A percentile compares a stretch with the other conserved stretches of the same genome.
Conservation (phyloP, 345 rosid species). For the Abelmoschus esculentus region DNA sequence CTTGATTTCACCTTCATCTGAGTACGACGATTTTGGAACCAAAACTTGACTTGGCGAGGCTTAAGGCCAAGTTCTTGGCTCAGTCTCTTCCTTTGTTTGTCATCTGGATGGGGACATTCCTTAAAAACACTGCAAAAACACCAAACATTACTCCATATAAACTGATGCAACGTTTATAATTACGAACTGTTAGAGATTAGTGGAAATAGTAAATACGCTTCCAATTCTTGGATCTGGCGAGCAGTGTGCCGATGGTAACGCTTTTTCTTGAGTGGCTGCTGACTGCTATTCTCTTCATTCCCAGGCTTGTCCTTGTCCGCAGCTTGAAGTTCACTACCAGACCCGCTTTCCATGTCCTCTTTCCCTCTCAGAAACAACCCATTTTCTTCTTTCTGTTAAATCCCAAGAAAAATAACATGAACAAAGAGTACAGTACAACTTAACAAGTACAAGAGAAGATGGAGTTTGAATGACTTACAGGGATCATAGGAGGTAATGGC, state of each 20-base stretch:
- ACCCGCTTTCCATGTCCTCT: slow-evolving; percentile 78
- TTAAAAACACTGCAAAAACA: slow-evolving; percentile 61
- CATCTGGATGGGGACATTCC: slow-evolving; percentile 95
- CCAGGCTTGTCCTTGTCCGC: slow-evolving; percentile 71
- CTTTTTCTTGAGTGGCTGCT: slow-evolving; percentile 64
- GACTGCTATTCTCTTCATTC: slow-evolving; percentile 45
- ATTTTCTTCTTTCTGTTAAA: slow-evolving; percentile 58
- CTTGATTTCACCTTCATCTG: slow-evolving; percentile 66
- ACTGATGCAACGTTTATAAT: not conserved
- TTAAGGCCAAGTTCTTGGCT: slow-evolving; percentile 90
- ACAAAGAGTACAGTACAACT: not conserved
- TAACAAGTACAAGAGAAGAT: not conserved
- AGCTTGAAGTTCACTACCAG: slow-evolving; percentile 66
- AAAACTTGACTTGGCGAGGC: slow-evolving; percentile 96
- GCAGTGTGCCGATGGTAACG: slow-evolving; percentile 34
- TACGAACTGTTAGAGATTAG: not conserved
- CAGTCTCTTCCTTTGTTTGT: slow-evolving; percentile 77
- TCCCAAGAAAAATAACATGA: not conserved
- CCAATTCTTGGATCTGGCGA: slow-evolving; percentile 93
- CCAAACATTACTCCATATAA: not conserved
- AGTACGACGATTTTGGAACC: slow-evolving; percentile 98
- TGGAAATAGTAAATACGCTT: slow-evolving; percentile 58
- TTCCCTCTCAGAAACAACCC: slow-evolving; percentile 38
- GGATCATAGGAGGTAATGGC: slow-evolving; percentile 46
- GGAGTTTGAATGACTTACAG: slow-evolving; percentile 35